Evolutionary conservation across 2,329 filamentous ascomycete genomes (phyloP), one percentile per base, ranked within the genome.

Genomic region (Dothiorella sarmentorum): DNA sequence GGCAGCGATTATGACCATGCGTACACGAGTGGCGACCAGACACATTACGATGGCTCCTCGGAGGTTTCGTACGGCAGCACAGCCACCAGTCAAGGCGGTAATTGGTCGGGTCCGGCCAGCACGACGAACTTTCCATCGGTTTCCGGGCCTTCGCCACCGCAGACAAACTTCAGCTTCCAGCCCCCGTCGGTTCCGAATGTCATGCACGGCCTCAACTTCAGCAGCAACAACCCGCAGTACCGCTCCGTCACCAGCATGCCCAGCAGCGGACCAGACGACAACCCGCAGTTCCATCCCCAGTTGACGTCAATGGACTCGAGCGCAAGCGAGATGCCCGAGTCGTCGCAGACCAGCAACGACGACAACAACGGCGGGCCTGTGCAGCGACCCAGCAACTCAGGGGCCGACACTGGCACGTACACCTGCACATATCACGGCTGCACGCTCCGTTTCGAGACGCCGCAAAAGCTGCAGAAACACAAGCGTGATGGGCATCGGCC

Each of bases 371-470:
- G 73, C 33, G 35, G 40, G 22, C 20, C 59, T 31, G 60, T 69
- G 26, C 69, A 77, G 62, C 78, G 84, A 78, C 90, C 91, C 0
- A 72, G 77, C 1, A 80, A 85, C 38, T 85, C 87, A 2, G 79
- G 80, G 15, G 89, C 91, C 0, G 90, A 96, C 64, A 83, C 86
- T 18, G 93, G 93, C 11, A 96, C 92, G 0, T 99, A 97, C 75
- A 96, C 92, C 1, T 99, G 94, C 74, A 97, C 92, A 0, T 96
- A 96, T 67, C 91, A 96, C 68, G 91, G 91, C 10, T 97, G 94
- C 70, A 87, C 86, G 0, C 80, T 88, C 64, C 88, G 94, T 56
- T 99, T 99, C 69, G 90, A 96, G 65, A 91, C 91, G 1, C 91
- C 91, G 4, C 82, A 85, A 7, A 85, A 92, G 65, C 81, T 99